Evolutionary conservation across 306 rosid species (phyloP).

Genomic region (Dalbergia oliveri): DNA sequence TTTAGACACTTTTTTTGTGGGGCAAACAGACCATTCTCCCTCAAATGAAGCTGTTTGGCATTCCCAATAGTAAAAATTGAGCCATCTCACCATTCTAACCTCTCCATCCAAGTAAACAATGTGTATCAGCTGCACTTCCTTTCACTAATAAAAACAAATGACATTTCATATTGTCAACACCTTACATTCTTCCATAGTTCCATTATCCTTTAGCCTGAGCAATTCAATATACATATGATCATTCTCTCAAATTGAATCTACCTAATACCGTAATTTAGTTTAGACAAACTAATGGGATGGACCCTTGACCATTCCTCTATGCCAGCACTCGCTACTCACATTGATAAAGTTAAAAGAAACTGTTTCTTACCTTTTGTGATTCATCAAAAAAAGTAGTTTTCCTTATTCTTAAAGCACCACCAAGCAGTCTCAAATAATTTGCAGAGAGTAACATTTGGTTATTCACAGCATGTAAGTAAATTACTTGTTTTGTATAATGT

Average conservation of each 20-base stretch:
- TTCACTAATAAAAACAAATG: constrained; percentile 1
- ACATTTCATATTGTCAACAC: constrained; percentile 6
- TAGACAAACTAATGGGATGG: background rate
- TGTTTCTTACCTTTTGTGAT: background rate
- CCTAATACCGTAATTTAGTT: background rate
- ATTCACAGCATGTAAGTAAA: constrained; percentile 13
- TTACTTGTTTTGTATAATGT: background rate
- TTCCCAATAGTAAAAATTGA: constrained; percentile 31
- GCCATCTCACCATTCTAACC: constrained; percentile 9
- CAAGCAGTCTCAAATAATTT: constrained; percentile 18
- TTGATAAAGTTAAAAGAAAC: background rate
- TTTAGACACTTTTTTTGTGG: too few relatives aligned
- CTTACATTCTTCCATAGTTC: background rate
- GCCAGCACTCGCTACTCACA: background rate
- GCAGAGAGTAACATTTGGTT: background rate
- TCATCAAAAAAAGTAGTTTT: background rate
- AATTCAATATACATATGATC: background rate
- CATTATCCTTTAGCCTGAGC: background rate
- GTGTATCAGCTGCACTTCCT: background rate
- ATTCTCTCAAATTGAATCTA: constrained; percentile 14
- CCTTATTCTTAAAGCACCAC: background rate
- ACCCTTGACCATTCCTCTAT: constrained; percentile 4
- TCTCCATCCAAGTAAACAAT: constrained; percentile 2
- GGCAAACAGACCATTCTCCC: background rate
- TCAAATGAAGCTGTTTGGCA: background rate